Evolutionary conservation across 257 asterid species (phyloP).

Genomic region (Lycium barbarum): DNA sequence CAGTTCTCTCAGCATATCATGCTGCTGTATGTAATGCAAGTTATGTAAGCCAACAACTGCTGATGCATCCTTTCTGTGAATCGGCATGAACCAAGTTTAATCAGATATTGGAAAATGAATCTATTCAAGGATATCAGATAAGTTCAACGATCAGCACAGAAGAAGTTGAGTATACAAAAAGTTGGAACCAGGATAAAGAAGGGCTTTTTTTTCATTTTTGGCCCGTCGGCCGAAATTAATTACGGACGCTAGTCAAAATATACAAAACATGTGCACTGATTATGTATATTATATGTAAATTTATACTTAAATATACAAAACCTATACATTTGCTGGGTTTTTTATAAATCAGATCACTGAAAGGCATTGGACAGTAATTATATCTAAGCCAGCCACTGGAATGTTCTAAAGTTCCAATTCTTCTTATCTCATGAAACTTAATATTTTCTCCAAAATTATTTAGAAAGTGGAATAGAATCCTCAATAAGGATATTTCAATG

Average conservation of each 20-base stretch:
- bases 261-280: too few species aligned
- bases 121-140: neutral
- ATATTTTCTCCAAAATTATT: neutral
- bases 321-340: too few species aligned
- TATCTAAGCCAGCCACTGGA: neutral
- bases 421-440: neutral
- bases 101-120: neutral
- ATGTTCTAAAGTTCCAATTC: neutral
- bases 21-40: conserved; percentile 43
- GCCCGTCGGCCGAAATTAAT: too few species aligned
- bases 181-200: neutral
- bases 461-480: neutral
- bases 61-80: conserved; percentile 39
- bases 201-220: too few species aligned
- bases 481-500: too few species aligned
- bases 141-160: neutral
- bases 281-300: too few species aligned
- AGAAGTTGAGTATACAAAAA: neutral
- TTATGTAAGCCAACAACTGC: conserved; percentile 38
- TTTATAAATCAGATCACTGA: too few species aligned
- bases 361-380: too few species aligned
- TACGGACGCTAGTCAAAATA: too few species aligned
- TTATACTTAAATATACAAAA: too few species aligned
- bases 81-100: neutral
- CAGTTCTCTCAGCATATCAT: conserved; percentile 49